phyloP scores from a whole-genome alignment of 352 stramenopile species.

The Globisporangium polare region DNA sequence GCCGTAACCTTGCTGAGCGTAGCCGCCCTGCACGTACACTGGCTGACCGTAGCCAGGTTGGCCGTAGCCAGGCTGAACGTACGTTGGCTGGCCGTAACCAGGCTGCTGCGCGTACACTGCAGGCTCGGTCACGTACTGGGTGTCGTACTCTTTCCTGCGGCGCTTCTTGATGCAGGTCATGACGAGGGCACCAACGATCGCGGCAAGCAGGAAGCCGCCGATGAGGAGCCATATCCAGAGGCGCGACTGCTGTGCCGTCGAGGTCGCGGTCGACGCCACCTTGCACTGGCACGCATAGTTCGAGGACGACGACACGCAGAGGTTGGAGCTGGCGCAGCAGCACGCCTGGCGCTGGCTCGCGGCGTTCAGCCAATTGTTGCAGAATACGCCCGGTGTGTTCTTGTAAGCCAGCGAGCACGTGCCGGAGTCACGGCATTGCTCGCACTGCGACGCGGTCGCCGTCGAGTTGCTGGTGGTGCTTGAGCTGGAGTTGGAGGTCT shows the following conservation, averaged over 20 bases:
- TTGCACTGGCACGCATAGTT: slow-evolving; percentile 39
- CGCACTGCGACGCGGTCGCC: slow-evolving; percentile 21
- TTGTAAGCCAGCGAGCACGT: slow-evolving; percentile 47
- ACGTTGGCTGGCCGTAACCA: slow-evolving; percentile 19
- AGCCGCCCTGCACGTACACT: slow-evolving; percentile 20
- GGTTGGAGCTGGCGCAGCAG: slow-evolving; percentile 38
- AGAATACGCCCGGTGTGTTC: slow-evolving; percentile 37
- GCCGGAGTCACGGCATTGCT: slow-evolving; percentile 43
- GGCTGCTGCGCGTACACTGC: slow-evolving; percentile 21
- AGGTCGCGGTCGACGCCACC: neutral
- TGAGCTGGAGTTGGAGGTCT: slow-evolving; percentile 5
- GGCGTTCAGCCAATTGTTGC: slow-evolving; percentile 45
- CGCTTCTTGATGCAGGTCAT: slow-evolving; percentile 35
- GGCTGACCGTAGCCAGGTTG: slow-evolving; percentile 20
- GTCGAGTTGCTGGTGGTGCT: neutral
- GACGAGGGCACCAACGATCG: slow-evolving; percentile 26
- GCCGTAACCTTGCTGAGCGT: slow-evolving; percentile 23
- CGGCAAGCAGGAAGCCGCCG: slow-evolving; percentile 24
- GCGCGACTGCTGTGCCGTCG: slow-evolving; percentile 9
- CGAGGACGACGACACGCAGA: slow-evolving; percentile 27
- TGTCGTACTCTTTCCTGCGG: slow-evolving; percentile 16
- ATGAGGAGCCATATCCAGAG: slow-evolving; percentile 23
- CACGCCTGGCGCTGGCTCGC: slow-evolving; percentile 31
- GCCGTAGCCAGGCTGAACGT: slow-evolving; percentile 9
- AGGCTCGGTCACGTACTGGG: slow-evolving; percentile 8